phyloP scores from a whole-genome alignment of 306 rosid genomes.

The Dryas drummondii region DNA sequence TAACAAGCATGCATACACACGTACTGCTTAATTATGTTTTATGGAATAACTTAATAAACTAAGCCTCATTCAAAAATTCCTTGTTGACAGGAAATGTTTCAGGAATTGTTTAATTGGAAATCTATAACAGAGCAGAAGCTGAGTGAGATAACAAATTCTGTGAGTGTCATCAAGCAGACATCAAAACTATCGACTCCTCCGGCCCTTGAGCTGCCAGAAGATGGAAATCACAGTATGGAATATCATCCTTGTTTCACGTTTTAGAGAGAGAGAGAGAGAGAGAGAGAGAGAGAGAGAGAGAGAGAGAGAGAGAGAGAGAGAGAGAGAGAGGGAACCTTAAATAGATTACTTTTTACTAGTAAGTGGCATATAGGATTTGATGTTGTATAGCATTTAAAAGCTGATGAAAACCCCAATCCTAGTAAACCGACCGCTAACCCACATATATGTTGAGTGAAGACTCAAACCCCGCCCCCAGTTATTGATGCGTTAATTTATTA shows the following conservation, averaged over 20 bases:
- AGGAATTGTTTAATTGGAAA: constrained; percentile 77
- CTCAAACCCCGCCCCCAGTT: not conserved
- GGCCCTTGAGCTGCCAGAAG: constrained; percentile 12
- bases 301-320: no score
- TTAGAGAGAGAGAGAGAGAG: not conserved
- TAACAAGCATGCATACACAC: no score
- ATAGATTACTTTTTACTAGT: not conserved
- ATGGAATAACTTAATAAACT: not conserved
- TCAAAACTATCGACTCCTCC: constrained; percentile 33
- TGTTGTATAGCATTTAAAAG: constrained; percentile 17
- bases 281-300: no score
- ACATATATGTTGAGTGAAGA: not conserved
- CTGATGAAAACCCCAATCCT: constrained; percentile 6
- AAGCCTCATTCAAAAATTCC: constrained; percentile 8
- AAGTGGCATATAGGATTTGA: constrained; percentile 5
- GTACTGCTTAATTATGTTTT: not conserved
- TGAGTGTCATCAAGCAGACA: constrained; percentile 52
- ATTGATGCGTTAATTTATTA: not conserved
- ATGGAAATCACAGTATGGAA: constrained; percentile 11
- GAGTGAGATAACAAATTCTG: constrained; percentile 54
- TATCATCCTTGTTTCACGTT: constrained; percentile 14
- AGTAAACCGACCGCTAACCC: constrained; percentile 6
- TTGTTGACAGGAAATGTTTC: constrained; percentile 62
- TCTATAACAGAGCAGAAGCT: constrained; percentile 72
- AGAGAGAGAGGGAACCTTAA: no score